Evolutionary conservation across 352 stramenopile species (phyloP).

Genomic region (Phytophthora boehmeriae): DNA sequence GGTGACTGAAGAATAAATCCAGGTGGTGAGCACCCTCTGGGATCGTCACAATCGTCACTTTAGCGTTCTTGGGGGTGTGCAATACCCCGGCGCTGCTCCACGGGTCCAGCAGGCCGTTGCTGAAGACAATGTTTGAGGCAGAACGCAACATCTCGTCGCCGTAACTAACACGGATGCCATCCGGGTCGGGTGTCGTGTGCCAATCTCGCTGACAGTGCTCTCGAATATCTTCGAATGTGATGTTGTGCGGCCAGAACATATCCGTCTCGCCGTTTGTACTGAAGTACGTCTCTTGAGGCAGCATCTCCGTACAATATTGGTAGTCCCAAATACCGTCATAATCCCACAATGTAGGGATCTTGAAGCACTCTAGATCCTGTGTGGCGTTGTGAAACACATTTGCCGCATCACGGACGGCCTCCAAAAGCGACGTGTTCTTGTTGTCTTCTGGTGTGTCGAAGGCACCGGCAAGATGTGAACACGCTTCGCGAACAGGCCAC

Average conservation of each 20-base stretch:
- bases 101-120: conserved; percentile 93
- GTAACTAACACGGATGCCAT: conserved; percentile 81
- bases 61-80: conserved; percentile 50
- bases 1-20: conserved; percentile 93
- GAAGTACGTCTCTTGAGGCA: conserved; percentile 90
- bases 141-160: conserved; percentile 61
- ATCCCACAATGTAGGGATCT: conserved; percentile 68
- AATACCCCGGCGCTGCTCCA: conserved; percentile 92
- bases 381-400: conserved; percentile 93
- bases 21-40: conserved; percentile 89
- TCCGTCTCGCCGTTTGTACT: conserved; percentile 87
- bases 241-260: conserved; percentile 91
- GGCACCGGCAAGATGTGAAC: conserved; percentile 61
- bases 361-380: conserved; percentile 70
- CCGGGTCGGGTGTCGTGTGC: conserved; percentile 68
- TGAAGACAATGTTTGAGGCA: conserved; percentile 96
- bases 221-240: conserved; percentile 62
- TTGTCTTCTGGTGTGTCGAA: conserved; percentile 42
- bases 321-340: conserved; percentile 92
- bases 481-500: conserved; percentile 93
- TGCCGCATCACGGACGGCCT: conserved; percentile 63
- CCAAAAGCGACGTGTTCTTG: conserved; percentile 40
- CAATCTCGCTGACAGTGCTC: conserved; percentile 71
- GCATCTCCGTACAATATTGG: conserved; percentile 94
- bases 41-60: conserved; percentile 73